These are phyloP conservation scores for Fusarium bulbicola DNA, from an alignment of 2,329 filamentous ascomycete species.

Conservation along the genomic window DNA sequence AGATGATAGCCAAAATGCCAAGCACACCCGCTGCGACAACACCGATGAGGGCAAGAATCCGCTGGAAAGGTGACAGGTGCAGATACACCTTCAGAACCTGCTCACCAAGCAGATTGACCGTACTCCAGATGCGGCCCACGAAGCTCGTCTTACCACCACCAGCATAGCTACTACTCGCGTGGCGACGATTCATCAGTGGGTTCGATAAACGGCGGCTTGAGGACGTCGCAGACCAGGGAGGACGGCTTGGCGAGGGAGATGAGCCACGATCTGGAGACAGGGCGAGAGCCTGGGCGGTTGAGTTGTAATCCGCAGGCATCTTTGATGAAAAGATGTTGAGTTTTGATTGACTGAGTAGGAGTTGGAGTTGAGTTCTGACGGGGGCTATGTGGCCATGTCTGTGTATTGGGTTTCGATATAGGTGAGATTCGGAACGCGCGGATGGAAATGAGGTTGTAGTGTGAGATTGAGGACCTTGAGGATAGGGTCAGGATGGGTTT, in stretches of 20 bases:
- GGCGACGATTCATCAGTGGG: conserved; percentile 47
- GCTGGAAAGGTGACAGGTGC: conserved; percentile 68
- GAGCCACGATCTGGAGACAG: conserved; percentile 49
- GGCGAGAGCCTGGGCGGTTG: conserved; percentile 60
- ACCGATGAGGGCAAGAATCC: conserved; percentile 63
- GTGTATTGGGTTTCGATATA: conserved; percentile 6
- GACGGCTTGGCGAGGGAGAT: conserved; percentile 45
- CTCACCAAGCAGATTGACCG: conserved; percentile 55
- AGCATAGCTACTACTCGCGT: conserved; percentile 22
- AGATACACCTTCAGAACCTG: conserved; percentile 61
- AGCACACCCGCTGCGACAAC: conserved; percentile 62
- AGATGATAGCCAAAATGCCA: conserved; percentile 75
- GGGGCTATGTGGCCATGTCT: conserved; percentile 31
- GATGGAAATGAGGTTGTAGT: conserved; percentile 18
- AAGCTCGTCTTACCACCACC: conserved; percentile 36
- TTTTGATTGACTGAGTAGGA: neutral
- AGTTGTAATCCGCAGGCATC: conserved; percentile 63
- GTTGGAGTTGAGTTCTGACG: neutral
- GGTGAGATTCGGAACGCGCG: conserved; percentile 32
- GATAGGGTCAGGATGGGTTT: neutral
- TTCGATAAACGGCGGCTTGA: conserved; percentile 53
- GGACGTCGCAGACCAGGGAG: conserved; percentile 38
- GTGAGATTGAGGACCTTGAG: conserved; percentile 1
- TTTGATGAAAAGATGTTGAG: conserved; percentile 11
- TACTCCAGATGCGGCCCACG: conserved; percentile 46